Evolutionary conservation across 768 basidiomycete genomes (phyloP), one percentile per base, ranked within the genome.

Genomic region (Agaricus blazei): DNA sequence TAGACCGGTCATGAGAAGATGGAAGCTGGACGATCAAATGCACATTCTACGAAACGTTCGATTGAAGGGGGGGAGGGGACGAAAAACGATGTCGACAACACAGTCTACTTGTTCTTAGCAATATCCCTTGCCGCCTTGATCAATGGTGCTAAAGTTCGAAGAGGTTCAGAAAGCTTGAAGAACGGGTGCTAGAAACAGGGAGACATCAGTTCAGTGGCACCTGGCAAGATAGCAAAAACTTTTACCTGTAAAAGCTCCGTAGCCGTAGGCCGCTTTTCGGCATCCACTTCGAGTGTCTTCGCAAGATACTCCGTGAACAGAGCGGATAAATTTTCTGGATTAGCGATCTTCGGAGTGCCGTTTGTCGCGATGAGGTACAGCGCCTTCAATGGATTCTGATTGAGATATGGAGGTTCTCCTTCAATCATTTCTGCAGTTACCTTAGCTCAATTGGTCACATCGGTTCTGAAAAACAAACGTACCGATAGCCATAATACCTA

Each of bases 361-460:
- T 98, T 98, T 8, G 96, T 99, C 2, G 96, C 96, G 63, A 99
- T 99, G 47, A 99, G 83, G 70, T 98, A 99, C 43, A 99, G 74
- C 2, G 97, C 97, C 69, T 97, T 98, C 51, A 97, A 77, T 0
- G 95, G 94, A 71, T 96, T 96, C 75, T 97, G 94, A 67, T 95
- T 95, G 36, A 96, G 80, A 64, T 97, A 97, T 24, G 94, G 94
- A 0, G 94, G 94, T 69, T 97, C 95, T 53, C 94, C 95, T 72
- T 98, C 94, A 63, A 98, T 95, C 94, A 98, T 97, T 74, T 97
- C 93, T 93, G 64, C 23, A 28, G 63, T 60, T 47, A 36, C 44
- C 24, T 36, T 43, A 19, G 44, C 48, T 34, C 34, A 37, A 44
- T 51, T 37, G n/a, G 41, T 41, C 31, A 51, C 23, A n/a, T 15